phyloP scores from a whole-genome alignment of 257 asterid species.

The Salvia miltiorrhiza region DNA sequence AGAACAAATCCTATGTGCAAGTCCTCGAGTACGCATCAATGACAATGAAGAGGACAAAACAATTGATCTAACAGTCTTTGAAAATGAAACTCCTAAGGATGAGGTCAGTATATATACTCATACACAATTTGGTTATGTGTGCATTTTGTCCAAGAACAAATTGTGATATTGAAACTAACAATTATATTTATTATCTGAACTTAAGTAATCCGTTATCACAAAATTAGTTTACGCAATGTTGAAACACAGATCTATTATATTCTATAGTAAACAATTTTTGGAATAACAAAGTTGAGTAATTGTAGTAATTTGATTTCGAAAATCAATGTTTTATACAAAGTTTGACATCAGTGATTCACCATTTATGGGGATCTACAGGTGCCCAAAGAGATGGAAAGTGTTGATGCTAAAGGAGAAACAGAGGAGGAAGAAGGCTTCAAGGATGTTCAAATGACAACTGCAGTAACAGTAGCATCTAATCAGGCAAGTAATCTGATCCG shows the following conservation, averaged over 20 bases:
- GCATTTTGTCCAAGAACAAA: neutral
- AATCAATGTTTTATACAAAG: too few relatives aligned
- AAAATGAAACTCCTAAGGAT: conserved; percentile 3
- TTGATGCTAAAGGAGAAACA: conserved; percentile 1
- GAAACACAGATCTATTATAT: neutral
- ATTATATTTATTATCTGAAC: neutral
- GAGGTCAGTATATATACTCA: neutral
- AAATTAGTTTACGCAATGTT: neutral
- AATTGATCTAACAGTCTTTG: neutral
- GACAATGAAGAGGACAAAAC: conserved; percentile 10
- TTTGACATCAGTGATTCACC: neutral
- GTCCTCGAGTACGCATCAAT: conserved; percentile 10
- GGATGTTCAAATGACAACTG: conserved; percentile 21
- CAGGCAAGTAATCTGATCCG: conserved; percentile 24
- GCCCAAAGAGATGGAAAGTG: conserved; percentile 14
- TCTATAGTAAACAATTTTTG: too few relatives aligned
- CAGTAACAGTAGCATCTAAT: conserved; percentile 10
- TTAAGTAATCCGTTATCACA: neutral
- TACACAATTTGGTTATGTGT: neutral
- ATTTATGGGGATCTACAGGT: conserved; percentile 26
- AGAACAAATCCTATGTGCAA: conserved; percentile 15
- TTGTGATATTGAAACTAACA: neutral
- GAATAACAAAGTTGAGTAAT: neutral
- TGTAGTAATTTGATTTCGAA: neutral
- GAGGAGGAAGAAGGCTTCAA: conserved; percentile 21